Percentiles rank a stretch among this genome's conserved stretches.
These are phyloP conservation scores for Sonneratia caseolaris DNA, from an alignment of 345 rosid genomes.

Conservation along the genomic window DNA sequence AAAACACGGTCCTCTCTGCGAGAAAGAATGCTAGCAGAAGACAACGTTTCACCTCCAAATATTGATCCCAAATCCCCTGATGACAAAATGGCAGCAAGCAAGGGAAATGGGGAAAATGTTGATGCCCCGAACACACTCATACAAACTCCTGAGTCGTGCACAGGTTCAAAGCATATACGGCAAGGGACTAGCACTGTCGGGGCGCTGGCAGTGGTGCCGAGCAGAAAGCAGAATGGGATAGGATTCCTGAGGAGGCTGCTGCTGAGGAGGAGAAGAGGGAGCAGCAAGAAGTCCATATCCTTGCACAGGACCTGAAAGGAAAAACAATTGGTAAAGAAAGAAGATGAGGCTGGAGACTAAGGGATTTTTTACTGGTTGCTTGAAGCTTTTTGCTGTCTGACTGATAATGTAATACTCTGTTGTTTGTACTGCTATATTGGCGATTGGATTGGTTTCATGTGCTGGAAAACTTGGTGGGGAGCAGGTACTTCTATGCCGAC, in stretches of 20 bases:
- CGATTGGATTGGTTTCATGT: neutral
- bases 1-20: slow-evolving; percentile 40
- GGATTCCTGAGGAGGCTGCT: slow-evolving; percentile 57
- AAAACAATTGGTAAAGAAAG: neutral
- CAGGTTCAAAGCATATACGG: slow-evolving; percentile 18
- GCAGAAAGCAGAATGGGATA: slow-evolving; percentile 49
- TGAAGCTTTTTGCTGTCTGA: neutral
- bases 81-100: slow-evolving; percentile 8
- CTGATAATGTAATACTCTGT: neutral
- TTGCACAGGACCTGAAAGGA: slow-evolving; percentile 15
- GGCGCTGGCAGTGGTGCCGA: slow-evolving; percentile 32
- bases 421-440: neutral
- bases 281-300: slow-evolving; percentile 33
- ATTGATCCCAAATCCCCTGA: slow-evolving; percentile 10
- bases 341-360: neutral
- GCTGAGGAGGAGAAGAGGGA: slow-evolving; percentile 58
- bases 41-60: slow-evolving; percentile 2
- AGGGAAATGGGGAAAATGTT: slow-evolving; percentile 8
- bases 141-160: slow-evolving; percentile 11
- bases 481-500: neutral
- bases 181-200: slow-evolving; percentile 13
- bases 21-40: slow-evolving; percentile 58
- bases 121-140: slow-evolving; percentile 13
- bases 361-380: no score
- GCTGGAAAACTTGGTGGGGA: neutral